Evolutionary conservation across 169 alveolate species (phyloP).

Genomic region (Haemoproteus tartakovskyi): DNA sequence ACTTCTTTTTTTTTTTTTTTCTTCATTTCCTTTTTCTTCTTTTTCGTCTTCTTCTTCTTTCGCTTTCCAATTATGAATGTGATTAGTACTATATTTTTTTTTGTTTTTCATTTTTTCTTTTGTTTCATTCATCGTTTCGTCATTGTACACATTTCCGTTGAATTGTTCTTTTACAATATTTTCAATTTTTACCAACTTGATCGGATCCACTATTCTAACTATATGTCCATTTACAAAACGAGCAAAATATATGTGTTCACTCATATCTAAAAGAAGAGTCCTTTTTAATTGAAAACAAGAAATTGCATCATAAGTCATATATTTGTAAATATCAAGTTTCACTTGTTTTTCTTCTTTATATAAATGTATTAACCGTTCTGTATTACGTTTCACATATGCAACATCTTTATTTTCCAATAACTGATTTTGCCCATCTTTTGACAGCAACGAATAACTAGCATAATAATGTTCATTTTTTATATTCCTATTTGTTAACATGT

Average conservation of each 20-base stretch:
- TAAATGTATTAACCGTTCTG: slow-evolving; percentile 48
- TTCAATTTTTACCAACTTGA: not conserved
- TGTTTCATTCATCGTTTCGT: no score
- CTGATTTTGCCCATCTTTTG: not conserved
- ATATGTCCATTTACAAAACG: slow-evolving; percentile 37
- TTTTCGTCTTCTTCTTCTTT: no score
- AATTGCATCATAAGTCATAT: slow-evolving; percentile 44
- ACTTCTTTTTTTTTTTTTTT: no score
- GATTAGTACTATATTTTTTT: no score
- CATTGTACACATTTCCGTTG: no score
- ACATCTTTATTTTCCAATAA: not conserved
- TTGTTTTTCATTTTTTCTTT: no score
- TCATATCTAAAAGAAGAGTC: slow-evolving; percentile 56
- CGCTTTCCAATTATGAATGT: no score
- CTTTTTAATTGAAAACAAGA: slow-evolving; percentile 48
- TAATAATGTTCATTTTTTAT: no score
- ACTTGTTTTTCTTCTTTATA: slow-evolving; percentile 56
- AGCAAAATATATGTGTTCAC: slow-evolving; percentile 47
- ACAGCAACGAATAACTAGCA: no score
- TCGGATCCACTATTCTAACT: slow-evolving; percentile 9
- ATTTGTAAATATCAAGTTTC: slow-evolving; percentile 38
- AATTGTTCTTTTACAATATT: no score
- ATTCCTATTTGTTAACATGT: no score
- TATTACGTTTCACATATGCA: slow-evolving; percentile 4
- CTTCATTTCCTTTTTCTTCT: no score